Percentiles rank a stretch among this genome's conserved stretches.
Evolutionary conservation across 1,284 basidiomycete species (phyloP).

Genomic region (Bjerkandera adusta): DNA sequence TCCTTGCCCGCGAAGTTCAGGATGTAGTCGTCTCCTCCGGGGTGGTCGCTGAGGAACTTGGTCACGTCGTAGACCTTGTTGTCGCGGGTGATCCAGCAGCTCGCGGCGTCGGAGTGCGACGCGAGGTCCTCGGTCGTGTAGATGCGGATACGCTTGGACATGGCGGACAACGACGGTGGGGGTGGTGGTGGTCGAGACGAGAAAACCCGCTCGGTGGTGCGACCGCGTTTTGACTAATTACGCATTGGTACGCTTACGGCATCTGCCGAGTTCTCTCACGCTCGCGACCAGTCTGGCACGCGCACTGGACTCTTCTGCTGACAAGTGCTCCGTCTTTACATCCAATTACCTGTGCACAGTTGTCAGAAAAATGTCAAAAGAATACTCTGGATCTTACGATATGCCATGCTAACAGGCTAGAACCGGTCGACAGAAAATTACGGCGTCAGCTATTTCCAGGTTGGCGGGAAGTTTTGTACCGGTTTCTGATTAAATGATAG

Average conservation of each 20-base stretch:
- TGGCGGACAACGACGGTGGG: conserved; percentile 21
- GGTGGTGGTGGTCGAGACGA: conserved; percentile 12
- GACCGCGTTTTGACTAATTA: conserved; percentile 5
- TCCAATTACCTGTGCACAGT: too few relatives aligned
- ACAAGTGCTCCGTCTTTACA: too few relatives aligned
- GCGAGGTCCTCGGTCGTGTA: conserved; percentile 71
- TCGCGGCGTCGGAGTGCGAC: conserved; percentile 49
- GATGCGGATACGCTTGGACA: conserved; percentile 69
- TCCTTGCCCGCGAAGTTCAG: conserved; percentile 84
- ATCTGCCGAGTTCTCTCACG: too few relatives aligned
- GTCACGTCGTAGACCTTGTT: conserved; percentile 84
- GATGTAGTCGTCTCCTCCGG: conserved; percentile 84
- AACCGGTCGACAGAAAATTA: too few relatives aligned
- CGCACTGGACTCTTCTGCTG: background rate
- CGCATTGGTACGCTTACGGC: conserved; percentile 8
- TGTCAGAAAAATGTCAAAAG: too few relatives aligned
- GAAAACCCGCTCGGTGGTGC: background rate
- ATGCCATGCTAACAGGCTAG: too few relatives aligned
- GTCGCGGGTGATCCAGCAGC: conserved; percentile 75
- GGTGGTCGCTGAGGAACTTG: conserved; percentile 74
- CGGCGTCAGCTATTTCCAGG: too few relatives aligned
- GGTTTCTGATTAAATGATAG: too few relatives aligned
- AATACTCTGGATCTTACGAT: too few relatives aligned
- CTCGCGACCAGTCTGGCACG: too few relatives aligned
- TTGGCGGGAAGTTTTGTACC: too few relatives aligned